These are phyloP conservation scores for Cymbopogon citratus DNA, from an alignment of 176 grass and related monocot species.

Conservation along the genomic window DNA sequence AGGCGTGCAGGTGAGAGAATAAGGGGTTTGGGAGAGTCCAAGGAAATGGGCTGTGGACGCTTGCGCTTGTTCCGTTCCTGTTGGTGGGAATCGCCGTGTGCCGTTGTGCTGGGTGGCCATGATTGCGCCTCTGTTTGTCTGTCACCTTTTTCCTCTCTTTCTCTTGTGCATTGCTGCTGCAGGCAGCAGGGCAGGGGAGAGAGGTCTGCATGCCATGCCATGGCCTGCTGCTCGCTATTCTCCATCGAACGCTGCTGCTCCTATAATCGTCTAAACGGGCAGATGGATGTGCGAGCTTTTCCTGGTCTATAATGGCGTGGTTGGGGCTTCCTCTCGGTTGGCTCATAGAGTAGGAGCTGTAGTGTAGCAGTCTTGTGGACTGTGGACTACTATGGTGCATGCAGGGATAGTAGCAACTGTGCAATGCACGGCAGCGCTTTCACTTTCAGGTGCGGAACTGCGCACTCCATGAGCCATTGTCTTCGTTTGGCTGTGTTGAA, in stretches of 20 bases:
- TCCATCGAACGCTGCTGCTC: too few species aligned
- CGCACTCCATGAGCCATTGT: not conserved
- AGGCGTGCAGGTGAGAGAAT: constrained; percentile 25
- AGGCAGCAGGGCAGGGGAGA: not conserved
- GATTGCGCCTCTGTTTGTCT: constrained; percentile 46
- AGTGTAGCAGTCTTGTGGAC: too few species aligned
- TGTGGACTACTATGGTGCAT: not conserved
- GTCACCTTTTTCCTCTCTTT: not conserved
- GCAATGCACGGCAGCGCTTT: not conserved
- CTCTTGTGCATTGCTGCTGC: not conserved
- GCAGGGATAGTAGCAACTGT: too few species aligned
- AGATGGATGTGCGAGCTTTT: not conserved
- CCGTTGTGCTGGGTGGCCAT: constrained; percentile 21
- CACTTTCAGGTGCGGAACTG: not conserved
- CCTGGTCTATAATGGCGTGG: not conserved
- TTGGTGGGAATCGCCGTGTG: constrained; percentile 43
- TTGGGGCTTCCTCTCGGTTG: too few species aligned
- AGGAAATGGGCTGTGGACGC: constrained; percentile 37
- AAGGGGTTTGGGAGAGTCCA: constrained; percentile 1
- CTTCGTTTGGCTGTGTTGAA: not conserved
- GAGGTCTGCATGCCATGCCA: not conserved
- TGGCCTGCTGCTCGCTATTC: not conserved
- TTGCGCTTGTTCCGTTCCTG: constrained; percentile 44
- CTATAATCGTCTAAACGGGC: too few species aligned
- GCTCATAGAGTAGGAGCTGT: too few species aligned